Evolutionary conservation across 2,329 filamentous ascomycete species (phyloP), one percentile per base, ranked within the genome.

Genomic region (Sclerotinia glacialis): DNA sequence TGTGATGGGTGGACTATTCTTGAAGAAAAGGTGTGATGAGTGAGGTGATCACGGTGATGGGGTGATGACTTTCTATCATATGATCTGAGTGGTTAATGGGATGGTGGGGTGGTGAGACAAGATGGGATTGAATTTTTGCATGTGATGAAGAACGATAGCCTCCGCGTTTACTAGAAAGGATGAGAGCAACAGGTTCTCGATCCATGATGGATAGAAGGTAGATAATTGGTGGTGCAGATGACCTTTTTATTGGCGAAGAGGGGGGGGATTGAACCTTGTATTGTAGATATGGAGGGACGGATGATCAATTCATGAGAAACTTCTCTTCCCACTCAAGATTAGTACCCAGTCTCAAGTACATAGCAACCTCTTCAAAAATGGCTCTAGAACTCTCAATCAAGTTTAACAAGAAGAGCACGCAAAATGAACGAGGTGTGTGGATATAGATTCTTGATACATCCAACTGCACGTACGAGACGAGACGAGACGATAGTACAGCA

Each of bases 31-130:
- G 37, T 5, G n/a, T 16, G 56, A 14, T 26, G n/a, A 26, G 42
- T 16, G 26, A 58, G 34, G 34, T n/a, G 37, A 40, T 40, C 37
- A 46, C 5, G 55, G 42, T n/a, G 26, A 18, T 60, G 42, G 47
- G 28, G 49, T 42, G 60, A 64, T 64, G 61, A 46, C 49, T 49
- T 60, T 49, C 42, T 46, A 64, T 64, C 61, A 64, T 64, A 42
- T 64, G 61, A 64, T 64, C 49, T 23, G 49, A 12, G 26, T 16
- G 28, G 16, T n/a, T 26, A 52, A 55, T 60, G 21, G 40, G 49
- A 64, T 64, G 61, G 49, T 64, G 61, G 56, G 61, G 49, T 64
- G 28, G 61, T 64, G 49, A 64, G 61, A 64, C 61, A 64, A 55
- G 52, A 55, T 60, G 56, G 42, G n/a, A 26, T 54, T 21, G 28